These are phyloP conservation scores for Toxicodendron radicans DNA, from an alignment of 345 rosid genomes.

Conservation along the genomic window DNA sequence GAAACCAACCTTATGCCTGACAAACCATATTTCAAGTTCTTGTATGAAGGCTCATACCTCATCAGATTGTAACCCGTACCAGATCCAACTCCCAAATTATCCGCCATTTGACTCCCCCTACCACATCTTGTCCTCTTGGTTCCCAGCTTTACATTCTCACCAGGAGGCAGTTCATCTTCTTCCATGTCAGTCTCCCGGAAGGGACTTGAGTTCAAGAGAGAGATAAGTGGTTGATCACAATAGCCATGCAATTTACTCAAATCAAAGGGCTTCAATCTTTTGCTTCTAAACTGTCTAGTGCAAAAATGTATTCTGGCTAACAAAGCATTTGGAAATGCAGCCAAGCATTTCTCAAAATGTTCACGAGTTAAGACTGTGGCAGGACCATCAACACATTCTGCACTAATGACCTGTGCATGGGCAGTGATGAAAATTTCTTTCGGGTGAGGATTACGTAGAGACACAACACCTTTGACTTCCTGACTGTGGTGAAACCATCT, in stretches of 20 bases:
- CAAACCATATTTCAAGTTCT: conserved; percentile 50
- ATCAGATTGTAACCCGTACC: conserved; percentile 24
- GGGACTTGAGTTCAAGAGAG: conserved; percentile 57
- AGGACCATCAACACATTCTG: conserved; percentile 93
- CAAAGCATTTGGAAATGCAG: conserved; percentile 60
- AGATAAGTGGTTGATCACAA: conserved; percentile 70
- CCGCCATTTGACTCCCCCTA: conserved; percentile 39
- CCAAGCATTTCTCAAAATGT: conserved; percentile 69
- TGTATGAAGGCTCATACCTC: conserved; percentile 39
- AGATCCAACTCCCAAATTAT: conserved; percentile 33
- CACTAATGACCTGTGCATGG: conserved; percentile 91
- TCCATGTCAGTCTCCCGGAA: conserved; percentile 46
- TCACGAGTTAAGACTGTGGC: conserved; percentile 78
- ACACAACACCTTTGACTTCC: conserved; percentile 79
- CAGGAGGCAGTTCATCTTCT: conserved; percentile 54
- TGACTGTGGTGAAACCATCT: conserved; percentile 94
- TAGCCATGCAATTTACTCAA: conserved; percentile 87
- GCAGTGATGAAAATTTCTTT: conserved; percentile 95
- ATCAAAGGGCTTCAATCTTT: conserved; percentile 76
- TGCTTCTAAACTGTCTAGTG: conserved; percentile 80
- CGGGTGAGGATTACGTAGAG: conserved; percentile 72
- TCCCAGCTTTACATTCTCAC: conserved; percentile 56
- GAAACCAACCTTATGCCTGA: conserved; percentile 52
- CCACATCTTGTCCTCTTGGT: conserved; percentile 61
- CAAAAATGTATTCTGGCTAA: conserved; percentile 70